Evolutionary conservation across 2,329 filamentous ascomycete species (phyloP).

Genomic region (Calonectria honghensis): DNA sequence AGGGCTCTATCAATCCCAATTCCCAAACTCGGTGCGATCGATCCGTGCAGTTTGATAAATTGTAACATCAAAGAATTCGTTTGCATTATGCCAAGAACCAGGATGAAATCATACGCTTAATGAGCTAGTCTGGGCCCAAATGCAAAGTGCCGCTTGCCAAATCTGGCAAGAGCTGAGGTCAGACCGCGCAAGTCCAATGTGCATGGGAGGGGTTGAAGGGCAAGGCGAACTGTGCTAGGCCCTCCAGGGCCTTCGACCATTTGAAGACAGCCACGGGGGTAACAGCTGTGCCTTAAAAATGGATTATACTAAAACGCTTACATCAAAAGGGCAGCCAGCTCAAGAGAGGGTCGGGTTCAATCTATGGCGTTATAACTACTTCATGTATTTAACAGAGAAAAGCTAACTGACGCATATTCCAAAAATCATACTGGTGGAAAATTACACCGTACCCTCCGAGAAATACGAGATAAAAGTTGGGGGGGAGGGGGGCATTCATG

Average conservation of each 20-base stretch:
- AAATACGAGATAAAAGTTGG: not conserved
- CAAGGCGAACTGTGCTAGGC: too few relatives aligned
- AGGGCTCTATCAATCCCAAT: too few relatives aligned
- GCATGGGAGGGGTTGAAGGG: not conserved
- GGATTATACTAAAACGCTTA: too few relatives aligned
- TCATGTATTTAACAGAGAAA: not conserved
- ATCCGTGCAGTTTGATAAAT: not conserved
- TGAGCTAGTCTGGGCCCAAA: not conserved
- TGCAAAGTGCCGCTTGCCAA: not conserved
- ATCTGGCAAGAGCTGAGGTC: not conserved
- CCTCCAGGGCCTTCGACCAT: too few relatives aligned
- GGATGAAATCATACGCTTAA: conserved; percentile 13
- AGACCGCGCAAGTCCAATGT: not conserved
- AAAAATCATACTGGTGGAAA: not conserved
- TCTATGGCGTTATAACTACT: not conserved
- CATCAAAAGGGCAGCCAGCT: not conserved
- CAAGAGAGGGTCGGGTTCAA: not conserved
- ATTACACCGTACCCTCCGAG: not conserved
- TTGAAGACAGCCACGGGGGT: too few relatives aligned
- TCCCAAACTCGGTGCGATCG: too few relatives aligned
- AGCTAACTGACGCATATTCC: not conserved
- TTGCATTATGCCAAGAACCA: conserved; percentile 1
- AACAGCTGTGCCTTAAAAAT: too few relatives aligned
- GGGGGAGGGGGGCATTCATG: not conserved
- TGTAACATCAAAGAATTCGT: not conserved